Percentiles rank a stretch among this genome's conserved stretches.
These are phyloP conservation scores for Neofusicoccum cordaticola DNA, from an alignment of 2,329 filamentous ascomycete species.

Conservation along the genomic window DNA sequence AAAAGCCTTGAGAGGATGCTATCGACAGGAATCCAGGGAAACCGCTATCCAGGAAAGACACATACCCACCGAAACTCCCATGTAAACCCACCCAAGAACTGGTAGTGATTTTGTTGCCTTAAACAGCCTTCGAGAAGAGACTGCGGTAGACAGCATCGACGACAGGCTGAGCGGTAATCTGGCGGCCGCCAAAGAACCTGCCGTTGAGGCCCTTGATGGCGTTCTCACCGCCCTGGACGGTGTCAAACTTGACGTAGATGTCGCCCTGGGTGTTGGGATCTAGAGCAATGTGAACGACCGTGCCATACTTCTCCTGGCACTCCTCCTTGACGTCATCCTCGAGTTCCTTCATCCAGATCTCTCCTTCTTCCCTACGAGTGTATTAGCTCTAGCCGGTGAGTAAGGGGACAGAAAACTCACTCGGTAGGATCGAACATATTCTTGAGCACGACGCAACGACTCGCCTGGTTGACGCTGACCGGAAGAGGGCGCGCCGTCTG, in stretches of 20 bases:
- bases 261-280: constrained; percentile 93
- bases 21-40: constrained; percentile 6
- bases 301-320: constrained; percentile 92
- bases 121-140: constrained; percentile 52
- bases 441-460: constrained; percentile 87
- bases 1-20: neutral
- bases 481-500: constrained; percentile 70
- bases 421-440: constrained; percentile 93
- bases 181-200: constrained; percentile 87
- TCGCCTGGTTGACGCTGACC: constrained; percentile 81
- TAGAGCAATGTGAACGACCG: constrained; percentile 94
- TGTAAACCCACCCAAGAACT: neutral
- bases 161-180: constrained; percentile 92
- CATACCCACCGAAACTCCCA: constrained; percentile 12
- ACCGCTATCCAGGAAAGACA: constrained; percentile 13
- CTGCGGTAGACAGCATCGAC: constrained; percentile 97
- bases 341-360: constrained; percentile 86
- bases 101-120: neutral
- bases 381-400: constrained; percentile 32
- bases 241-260: constrained; percentile 98
- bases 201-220: constrained; percentile 97
- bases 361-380: constrained; percentile 72
- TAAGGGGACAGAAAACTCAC: constrained; percentile 56
- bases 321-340: constrained; percentile 91
- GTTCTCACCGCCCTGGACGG: constrained; percentile 91